Evolutionary conservation across 1,284 basidiomycete species (phyloP), one percentile per base, ranked within the genome.

Genomic region (Fomes fomentarius): DNA sequence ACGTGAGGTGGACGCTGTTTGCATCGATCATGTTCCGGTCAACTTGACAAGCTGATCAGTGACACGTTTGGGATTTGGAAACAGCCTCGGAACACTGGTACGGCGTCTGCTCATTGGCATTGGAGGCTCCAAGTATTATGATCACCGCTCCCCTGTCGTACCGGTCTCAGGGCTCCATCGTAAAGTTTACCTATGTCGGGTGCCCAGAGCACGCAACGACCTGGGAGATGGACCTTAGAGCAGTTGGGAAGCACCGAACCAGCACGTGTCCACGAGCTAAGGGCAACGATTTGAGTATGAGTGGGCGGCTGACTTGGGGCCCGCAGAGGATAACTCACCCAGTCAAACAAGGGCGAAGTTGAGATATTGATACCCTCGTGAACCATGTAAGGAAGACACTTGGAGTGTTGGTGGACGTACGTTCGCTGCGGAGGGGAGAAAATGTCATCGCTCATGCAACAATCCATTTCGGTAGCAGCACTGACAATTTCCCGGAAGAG

Each of bases 161-260:
- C 71, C 71, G 72, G 0, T 67, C 66, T 9, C 69, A 70, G n/a
- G 66, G 62, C 37, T 69, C 65, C 67, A 71, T 70, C 10, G 68
- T 63, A 48, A 35, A 58, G 47, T 33, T 51, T 51, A 9, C 49
- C 48, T 12, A 60, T 46, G 22, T 60, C 58, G 9, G 58, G 58
- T 11, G 58, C 58, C 58, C 58, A 60, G 17, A 60, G 55, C 28
- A 46, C 44, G 42, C 55, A 47, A 12, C 26, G 42, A 1, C 45
- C 47, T 2, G 54, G 40, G 21, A 54, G 35, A 25, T 50, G 15
- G 34, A 60, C 53, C 26, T 46, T 28, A 2, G 58, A 56, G 17
- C 50, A 50, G 25, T 42, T 21, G 15, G 58, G 58, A 8, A 60
- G 52, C n/a, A 56, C 50, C 6, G 58, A 54, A 41, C 58, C 58